phyloP scores from a whole-genome alignment of 352 stramenopile species.

The Salisapilia sapeloensis region DNA sequence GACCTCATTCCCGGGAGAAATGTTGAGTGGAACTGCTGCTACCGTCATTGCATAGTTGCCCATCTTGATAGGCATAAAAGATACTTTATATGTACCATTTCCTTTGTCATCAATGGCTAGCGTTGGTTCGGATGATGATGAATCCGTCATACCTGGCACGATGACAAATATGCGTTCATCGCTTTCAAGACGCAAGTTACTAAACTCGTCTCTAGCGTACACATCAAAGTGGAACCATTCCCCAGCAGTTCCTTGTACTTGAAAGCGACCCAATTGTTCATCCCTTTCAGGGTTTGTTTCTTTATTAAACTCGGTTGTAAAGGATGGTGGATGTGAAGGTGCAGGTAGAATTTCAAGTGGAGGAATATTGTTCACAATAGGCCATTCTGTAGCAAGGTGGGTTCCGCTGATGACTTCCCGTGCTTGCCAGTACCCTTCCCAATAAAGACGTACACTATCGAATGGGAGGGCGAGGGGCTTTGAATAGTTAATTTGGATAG shows the following conservation, averaged over 20 bases:
- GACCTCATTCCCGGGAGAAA: constrained; percentile 5
- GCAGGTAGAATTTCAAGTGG: constrained; percentile 17
- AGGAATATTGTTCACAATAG: constrained; percentile 36
- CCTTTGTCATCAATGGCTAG: constrained; percentile 12
- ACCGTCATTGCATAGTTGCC: constrained; percentile 22
- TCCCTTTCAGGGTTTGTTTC: background rate
- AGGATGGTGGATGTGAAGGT: constrained; percentile 9
- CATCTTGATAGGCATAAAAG: constrained; percentile 12
- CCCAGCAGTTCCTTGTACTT: constrained; percentile 6
- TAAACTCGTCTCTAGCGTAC: constrained; percentile 16
- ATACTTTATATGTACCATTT: constrained; percentile 24
- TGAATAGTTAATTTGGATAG: constrained; percentile 27
- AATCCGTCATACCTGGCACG: constrained; percentile 13
- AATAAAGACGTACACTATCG: constrained; percentile 19
- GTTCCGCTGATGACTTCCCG: constrained; percentile 18
- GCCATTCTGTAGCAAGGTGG: constrained; percentile 30
- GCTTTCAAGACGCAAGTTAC: constrained; percentile 13
- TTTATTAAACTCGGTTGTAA: constrained; percentile 17
- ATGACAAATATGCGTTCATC: constrained; percentile 19
- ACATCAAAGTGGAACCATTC: constrained; percentile 12
- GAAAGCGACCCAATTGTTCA: background rate
- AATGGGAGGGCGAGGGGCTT: constrained; percentile 16
- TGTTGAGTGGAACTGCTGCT: constrained; percentile 9
- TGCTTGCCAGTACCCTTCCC: constrained; percentile 31
- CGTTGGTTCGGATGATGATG: constrained; percentile 1